Evolutionary conservation across 2,329 filamentous ascomycete genomes (phyloP).

Genomic region (Ophiostoma triangulosporum): DNA sequence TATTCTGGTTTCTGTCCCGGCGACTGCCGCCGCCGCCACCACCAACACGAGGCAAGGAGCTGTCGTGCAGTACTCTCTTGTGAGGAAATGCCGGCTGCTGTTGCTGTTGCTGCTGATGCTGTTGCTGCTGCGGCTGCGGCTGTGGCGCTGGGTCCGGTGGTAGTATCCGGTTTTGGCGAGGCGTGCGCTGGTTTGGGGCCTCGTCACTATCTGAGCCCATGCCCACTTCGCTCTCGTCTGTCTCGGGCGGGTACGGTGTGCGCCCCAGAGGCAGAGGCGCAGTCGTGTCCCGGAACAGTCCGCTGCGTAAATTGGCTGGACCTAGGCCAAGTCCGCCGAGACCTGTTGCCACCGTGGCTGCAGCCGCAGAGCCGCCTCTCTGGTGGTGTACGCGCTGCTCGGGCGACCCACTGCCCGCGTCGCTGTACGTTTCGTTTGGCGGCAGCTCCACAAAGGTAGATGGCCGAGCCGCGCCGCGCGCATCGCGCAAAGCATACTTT

Average conservation of each 20-base stretch:
- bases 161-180: slow-evolving; percentile 8
- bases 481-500: slow-evolving; percentile 28
- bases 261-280: slow-evolving; percentile 11
- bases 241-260: slow-evolving; percentile 9
- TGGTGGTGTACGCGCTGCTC: slow-evolving; percentile 11
- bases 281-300: slow-evolving; percentile 17
- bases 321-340: slow-evolving; percentile 14
- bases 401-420: slow-evolving; percentile 12
- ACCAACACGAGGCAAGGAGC: slow-evolving; percentile 11
- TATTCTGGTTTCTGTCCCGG: slow-evolving; percentile 15
- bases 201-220: slow-evolving; percentile 15
- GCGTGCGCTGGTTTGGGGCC: slow-evolving; percentile 17
- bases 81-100: slow-evolving; percentile 12
- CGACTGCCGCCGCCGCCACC: background rate
- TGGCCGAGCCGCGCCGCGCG: slow-evolving; percentile 15
- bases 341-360: background rate
- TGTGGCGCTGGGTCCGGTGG: slow-evolving; percentile 3
- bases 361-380: slow-evolving; percentile 4
- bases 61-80: slow-evolving; percentile 16
- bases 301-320: slow-evolving; percentile 17
- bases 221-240: slow-evolving; percentile 17
- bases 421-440: slow-evolving; percentile 6
- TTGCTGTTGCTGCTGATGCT: slow-evolving; percentile 7
- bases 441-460: slow-evolving; percentile 13
- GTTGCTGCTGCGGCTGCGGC: slow-evolving; percentile 7